Base-by-base conservation (phyloP, 305 asterid species). In the Fraxinus ornus region DNA sequence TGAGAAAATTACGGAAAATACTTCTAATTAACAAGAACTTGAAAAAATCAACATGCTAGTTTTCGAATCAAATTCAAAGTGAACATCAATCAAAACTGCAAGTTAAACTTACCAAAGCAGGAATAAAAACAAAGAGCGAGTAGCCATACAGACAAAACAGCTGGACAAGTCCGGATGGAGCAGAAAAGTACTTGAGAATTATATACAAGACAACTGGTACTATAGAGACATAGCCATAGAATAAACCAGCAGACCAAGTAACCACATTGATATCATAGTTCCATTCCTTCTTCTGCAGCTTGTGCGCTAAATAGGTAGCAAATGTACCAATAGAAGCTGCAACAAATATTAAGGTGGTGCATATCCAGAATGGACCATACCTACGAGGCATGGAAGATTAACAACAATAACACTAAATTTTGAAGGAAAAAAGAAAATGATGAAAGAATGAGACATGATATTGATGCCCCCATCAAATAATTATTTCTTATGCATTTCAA, bases 321-420 rank as follows among this genome's bases (percentile, higher is more conserved):
- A 95, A 95, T 84, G 99, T 94, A 80, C 99, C 97, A 83, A 95
- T 94, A 78, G 98, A 87, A 78, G 99, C 99, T 1, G 98, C 99
- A 66, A 95, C 99, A 84, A 95, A 95, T 82, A 94, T 92, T 88
- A 95, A 87, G 80, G 98, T 94, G 37, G 97, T 93, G 94, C 99
- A 95, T 86, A 95, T 95, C 99, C 99, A 95, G 91, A 95, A 95
- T 77, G 99, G 99, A 66, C 99, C 99, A 70, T 95, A 96, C 90
- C 98, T 96, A 90, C 80, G 71, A 49, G 78, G 28, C 24, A 76
- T 24, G 62, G 62, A 24, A 79, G 80, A 5, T 85, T 74, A 55
- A 78, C 44, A 10, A 8, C 15, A 66, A 66, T 26, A 28, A 74
- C 32, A 44, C 9, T 68, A 79, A 28, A 22, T 78, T 72, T 83